Evolutionary conservation across 2,329 filamentous ascomycete species (phyloP).

Genomic region (Ilyonectria robusta): DNA sequence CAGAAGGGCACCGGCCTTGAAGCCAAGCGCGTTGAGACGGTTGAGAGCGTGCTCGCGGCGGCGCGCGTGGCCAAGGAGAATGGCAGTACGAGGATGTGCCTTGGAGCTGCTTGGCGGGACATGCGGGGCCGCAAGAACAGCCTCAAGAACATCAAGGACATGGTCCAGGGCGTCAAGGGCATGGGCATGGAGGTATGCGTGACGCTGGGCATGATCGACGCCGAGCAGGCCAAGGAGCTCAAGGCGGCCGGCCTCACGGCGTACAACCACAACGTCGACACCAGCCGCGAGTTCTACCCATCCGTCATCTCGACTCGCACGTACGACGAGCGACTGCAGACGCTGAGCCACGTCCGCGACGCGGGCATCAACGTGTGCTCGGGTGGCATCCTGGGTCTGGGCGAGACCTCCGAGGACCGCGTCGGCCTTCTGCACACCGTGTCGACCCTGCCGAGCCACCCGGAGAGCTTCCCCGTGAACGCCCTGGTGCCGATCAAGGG

Average conservation of each 20-base stretch:
- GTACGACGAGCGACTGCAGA: constrained; percentile 89
- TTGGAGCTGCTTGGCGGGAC: constrained; percentile 94
- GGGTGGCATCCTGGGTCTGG: constrained; percentile 88
- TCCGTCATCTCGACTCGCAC: constrained; percentile 86
- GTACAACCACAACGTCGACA: constrained; percentile 96
- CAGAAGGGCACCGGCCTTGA: constrained; percentile 82
- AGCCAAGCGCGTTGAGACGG: constrained; percentile 83
- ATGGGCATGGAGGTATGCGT: constrained; percentile 94
- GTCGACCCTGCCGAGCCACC: constrained; percentile 83
- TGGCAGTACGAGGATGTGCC: constrained; percentile 92
- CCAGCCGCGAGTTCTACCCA: constrained; percentile 89
- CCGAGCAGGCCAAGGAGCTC: constrained; percentile 83
- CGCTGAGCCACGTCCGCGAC: constrained; percentile 83
- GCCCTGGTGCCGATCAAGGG: constrained; percentile 92
- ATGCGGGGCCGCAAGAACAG: constrained; percentile 92
- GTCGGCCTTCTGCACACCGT: constrained; percentile 88
- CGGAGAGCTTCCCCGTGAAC: constrained; percentile 93
- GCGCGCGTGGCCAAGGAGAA: constrained; percentile 85
- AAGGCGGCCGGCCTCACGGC: constrained; percentile 88
- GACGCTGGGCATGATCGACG: constrained; percentile 94
- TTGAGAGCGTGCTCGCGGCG: constrained; percentile 85
- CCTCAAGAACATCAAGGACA: constrained; percentile 86
- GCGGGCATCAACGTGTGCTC: constrained; percentile 93
- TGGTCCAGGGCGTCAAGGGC: constrained; percentile 84
- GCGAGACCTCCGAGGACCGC: constrained; percentile 84